Base-by-base conservation (phyloP, 257 asterid genomes). In the Lycium ferocissimum region DNA sequence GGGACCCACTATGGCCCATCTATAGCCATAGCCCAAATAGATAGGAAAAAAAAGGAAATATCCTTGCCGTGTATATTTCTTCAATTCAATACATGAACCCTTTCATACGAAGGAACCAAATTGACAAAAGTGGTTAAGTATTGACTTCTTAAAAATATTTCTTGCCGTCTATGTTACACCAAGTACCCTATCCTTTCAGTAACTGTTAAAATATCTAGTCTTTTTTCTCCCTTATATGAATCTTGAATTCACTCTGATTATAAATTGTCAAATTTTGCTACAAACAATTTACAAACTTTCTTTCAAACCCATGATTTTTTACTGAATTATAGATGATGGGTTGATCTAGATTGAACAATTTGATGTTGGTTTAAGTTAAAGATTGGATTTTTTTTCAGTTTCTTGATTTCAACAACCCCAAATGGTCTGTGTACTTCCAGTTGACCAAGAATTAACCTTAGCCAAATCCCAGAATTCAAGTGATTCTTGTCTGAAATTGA, bases 381-480 rank as follows among this genome's bases (percentile, higher is more conserved):
- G 40, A 79, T 88, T 45, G 87, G 87, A 85, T 86, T 87, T 40
- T 40, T 85, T 88, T 33, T 61, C 85, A 85, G 80, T 81, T 35
- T 47, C 69, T 54, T 67, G 86, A 70, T 88, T 79, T 66, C 85
- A 90, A 26, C 33, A 26, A 26, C 33, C 85, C 91, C 98, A 93
- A 89, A 96, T 96, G 99, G 92, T 96, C 95, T 87, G 87, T 93
- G 80, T 93, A 79, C 45, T 59, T 45, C 62, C 92, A 76, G 93
- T 90, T 89, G 97, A 95, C 92, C 94, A 90, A 86, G 92, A 88
- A 35, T 73, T 88, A 82, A 88, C 73, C 65, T 94, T 94, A 98
- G 87, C 95, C 75, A 94, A 94, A 92, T 90, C 95, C 35, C 89
- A 90, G 76, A 92, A 89, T 86, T 86, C 94, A 38, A 57, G 89